Conservation (phyloP, 805 yeast genomes). For the Barnettozyma vustinii region DNA sequence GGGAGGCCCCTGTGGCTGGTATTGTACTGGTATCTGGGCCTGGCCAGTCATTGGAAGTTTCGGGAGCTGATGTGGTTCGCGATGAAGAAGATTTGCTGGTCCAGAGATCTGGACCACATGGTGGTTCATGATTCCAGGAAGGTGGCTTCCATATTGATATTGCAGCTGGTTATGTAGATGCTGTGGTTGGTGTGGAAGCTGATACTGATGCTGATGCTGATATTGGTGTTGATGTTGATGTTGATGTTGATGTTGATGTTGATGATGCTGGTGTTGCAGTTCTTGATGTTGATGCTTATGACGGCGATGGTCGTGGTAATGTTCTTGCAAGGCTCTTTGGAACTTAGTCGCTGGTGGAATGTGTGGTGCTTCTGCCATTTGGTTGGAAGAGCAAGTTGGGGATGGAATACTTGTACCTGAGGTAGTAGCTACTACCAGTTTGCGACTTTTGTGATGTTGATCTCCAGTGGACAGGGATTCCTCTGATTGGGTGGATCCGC, state of each 20-base stretch:
- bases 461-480: neutral
- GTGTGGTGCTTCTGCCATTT: neutral
- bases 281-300: neutral
- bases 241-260: slow-evolving; percentile 7
- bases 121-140: neutral
- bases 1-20: neutral
- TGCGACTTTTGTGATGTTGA: neutral
- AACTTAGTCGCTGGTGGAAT: neutral
- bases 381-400: neutral
- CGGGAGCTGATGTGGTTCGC: neutral
- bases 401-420: neutral
- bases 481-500: neutral
- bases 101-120: neutral
- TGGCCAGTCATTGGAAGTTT: neutral
- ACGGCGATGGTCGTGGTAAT: neutral
- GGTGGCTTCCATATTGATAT: neutral
- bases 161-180: neutral
- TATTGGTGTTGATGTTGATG: slow-evolving; percentile 34
- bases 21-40: neutral
- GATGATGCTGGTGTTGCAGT: neutral
- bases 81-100: neutral
- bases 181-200: slow-evolving; percentile 35
- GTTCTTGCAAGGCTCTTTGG: neutral
- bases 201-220: neutral
- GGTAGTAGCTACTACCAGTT: neutral